phyloP scores from a whole-genome alignment of 805 yeast species.

The Cyberlindnera mycetangii region DNA sequence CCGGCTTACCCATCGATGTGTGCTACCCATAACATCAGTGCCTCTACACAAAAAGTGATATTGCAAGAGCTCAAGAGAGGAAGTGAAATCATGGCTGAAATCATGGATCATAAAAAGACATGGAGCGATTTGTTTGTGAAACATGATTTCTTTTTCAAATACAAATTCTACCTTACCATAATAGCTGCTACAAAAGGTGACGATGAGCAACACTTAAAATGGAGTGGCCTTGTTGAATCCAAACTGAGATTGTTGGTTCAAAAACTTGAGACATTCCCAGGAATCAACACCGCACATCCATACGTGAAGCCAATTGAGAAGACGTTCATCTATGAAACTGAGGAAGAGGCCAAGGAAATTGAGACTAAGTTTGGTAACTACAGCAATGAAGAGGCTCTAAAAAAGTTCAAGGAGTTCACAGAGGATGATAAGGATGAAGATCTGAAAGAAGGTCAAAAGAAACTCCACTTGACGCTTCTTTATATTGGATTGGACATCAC shows the following conservation, averaged over 20 bases:
- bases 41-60: constrained; percentile 82
- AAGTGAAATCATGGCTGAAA: constrained; percentile 62
- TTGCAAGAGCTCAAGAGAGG: constrained; percentile 80
- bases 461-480: constrained; percentile 66
- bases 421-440: constrained; percentile 35
- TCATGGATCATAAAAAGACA: constrained; percentile 53
- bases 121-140: constrained; percentile 79
- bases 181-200: constrained; percentile 72
- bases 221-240: constrained; percentile 93
- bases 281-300: constrained; percentile 85
- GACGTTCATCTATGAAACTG: constrained; percentile 44
- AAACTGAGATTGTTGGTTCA: constrained; percentile 77
- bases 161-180: constrained; percentile 83
- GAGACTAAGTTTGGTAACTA: constrained; percentile 62
- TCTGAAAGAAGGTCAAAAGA: constrained; percentile 30
- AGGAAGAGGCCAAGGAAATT: constrained; percentile 54
- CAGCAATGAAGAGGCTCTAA: constrained; percentile 46
- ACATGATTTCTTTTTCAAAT: constrained; percentile 78
- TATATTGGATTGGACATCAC: constrained; percentile 70
- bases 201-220: constrained; percentile 80
- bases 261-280: constrained; percentile 74
- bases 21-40: constrained; percentile 93
- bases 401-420: constrained; percentile 33
- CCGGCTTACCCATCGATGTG: constrained; percentile 99
- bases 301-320: constrained; percentile 73